These are phyloP conservation scores for Pseudisothecium myosuroides DNA, from an alignment of 225 moss, liverwort and hornwort genomes.

Conservation along the genomic window DNA sequence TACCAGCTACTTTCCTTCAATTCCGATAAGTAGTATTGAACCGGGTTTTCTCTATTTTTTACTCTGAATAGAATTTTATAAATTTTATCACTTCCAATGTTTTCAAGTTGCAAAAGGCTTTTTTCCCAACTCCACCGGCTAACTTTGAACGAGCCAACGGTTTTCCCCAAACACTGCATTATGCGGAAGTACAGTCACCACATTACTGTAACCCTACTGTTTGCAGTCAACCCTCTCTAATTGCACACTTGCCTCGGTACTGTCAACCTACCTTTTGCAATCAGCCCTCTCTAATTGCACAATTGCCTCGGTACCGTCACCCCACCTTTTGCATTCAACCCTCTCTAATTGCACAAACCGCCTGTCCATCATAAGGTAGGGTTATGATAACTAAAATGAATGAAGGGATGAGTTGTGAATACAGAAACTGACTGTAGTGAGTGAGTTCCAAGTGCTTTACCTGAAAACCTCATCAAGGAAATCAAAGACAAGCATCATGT, in stretches of 20 bases:
- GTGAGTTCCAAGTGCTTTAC: too few relatives aligned
- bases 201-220: too few relatives aligned
- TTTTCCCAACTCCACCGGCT: background rate
- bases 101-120: background rate
- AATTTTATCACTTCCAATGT: accelerated
- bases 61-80: background rate
- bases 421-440: background rate
- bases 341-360: background rate
- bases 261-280: too few relatives aligned
- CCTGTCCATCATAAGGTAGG: background rate
- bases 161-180: too few relatives aligned
- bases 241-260: background rate
- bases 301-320: background rate
- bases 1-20: background rate
- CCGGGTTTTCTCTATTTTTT: background rate
- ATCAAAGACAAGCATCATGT: too few relatives aligned
- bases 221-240: too few relatives aligned
- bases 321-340: background rate
- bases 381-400: background rate
- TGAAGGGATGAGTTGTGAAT: background rate
- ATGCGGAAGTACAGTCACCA: too few relatives aligned
- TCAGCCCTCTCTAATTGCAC: background rate
- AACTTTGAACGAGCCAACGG: background rate
- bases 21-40: too few relatives aligned
- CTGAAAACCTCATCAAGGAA: too few relatives aligned